These are phyloP conservation scores for Fusarium beomiforme DNA, from an alignment of 2,329 filamentous ascomycete species.

Conservation along the genomic window DNA sequence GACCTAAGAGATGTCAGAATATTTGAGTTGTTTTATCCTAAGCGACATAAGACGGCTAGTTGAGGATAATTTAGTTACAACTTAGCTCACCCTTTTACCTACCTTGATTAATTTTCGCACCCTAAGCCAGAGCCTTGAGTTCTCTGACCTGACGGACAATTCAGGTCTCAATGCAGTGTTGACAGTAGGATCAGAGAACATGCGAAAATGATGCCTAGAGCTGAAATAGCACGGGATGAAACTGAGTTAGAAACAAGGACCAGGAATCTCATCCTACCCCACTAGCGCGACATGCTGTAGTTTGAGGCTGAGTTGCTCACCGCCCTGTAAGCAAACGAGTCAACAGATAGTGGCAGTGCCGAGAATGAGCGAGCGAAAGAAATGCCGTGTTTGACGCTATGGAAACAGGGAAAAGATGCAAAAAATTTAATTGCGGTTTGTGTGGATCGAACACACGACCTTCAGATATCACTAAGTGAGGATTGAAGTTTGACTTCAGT, in stretches of 20 bases:
- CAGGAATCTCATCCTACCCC: not conserved
- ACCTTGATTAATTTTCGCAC: no score
- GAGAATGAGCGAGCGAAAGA: not conserved
- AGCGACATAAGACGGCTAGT: no score
- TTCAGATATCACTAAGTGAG: constrained; percentile 21
- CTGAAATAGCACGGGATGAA: not conserved
- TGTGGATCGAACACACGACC: constrained; percentile 30
- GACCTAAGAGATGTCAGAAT: no score
- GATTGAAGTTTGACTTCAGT: constrained; percentile 27
- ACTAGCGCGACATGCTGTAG: no score
- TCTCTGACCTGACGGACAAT: no score
- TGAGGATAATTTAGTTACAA: no score
- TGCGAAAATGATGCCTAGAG: not conserved
- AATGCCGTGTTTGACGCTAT: rapidly evolving
- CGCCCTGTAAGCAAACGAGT: no score
- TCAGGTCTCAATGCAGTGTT: not conserved
- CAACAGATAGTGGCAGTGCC: not conserved
- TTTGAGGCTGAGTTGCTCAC: not conserved
- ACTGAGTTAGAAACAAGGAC: not conserved
- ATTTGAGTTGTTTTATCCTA: no score
- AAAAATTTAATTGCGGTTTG: constrained; percentile 12
- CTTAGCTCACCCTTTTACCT: no score
- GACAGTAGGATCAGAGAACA: not conserved
- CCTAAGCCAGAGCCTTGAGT: no score
- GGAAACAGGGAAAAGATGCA: not conserved